Evolutionary conservation across 2,329 filamentous ascomycete genomes (phyloP).

Genomic region (Fusarium clavum): DNA sequence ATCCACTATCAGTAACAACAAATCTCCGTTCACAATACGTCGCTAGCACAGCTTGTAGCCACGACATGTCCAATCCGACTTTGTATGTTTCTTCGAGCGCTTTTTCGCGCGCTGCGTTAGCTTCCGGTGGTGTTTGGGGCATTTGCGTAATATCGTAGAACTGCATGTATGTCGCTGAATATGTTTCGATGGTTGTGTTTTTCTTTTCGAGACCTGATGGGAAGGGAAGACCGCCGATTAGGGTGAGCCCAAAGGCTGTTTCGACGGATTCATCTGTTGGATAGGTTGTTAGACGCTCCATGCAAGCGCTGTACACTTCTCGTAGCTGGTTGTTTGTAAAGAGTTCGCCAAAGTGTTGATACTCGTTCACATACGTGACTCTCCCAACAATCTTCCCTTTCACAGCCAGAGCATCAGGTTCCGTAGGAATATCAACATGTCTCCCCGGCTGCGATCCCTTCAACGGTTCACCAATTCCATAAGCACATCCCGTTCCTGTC

Average conservation of each 20-base stretch:
- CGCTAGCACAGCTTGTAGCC: background rate
- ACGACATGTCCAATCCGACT: conserved; percentile 16
- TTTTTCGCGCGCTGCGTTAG: background rate
- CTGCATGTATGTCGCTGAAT: conserved; percentile 22
- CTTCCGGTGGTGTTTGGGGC: conserved; percentile 2
- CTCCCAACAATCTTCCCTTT: conserved; percentile 16
- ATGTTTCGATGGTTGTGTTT: conserved; percentile 10
- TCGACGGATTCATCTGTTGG: conserved; percentile 31
- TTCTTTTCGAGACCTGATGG: background rate
- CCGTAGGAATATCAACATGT: conserved; percentile 2
- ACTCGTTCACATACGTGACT: conserved; percentile 19
- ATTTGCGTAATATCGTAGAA: conserved; percentile 17
- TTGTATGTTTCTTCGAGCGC: background rate
- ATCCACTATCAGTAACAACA: conserved; percentile 22
- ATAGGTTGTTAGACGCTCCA: conserved; percentile 13
- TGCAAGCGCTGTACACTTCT: conserved; percentile 16
- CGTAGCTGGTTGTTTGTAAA: background rate
- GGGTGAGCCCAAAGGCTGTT: conserved; percentile 20
- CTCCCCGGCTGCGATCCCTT: background rate
- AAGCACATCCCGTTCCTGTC: conserved; percentile 31
- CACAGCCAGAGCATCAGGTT: background rate
- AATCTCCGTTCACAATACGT: conserved; percentile 35
- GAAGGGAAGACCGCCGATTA: conserved; percentile 21
- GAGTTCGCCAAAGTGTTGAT: conserved; percentile 23
- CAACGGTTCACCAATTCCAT: conserved; percentile 26